Percentiles rank a stretch among this genome's conserved stretches.
Evolutionary conservation across 179 eudicot species (phyloP).

Genomic region (Beta macrorhiza): DNA sequence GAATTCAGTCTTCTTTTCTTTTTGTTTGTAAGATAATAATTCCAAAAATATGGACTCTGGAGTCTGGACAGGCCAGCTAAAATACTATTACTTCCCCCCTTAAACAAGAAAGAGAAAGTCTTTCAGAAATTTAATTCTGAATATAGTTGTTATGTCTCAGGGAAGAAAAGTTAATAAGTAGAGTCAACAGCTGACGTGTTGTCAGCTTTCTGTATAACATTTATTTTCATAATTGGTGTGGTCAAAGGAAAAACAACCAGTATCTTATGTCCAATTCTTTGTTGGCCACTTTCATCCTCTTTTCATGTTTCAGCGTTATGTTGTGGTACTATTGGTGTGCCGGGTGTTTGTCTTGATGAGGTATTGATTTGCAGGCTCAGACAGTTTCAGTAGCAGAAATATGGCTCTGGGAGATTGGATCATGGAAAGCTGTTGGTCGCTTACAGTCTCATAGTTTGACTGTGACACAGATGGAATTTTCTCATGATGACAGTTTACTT

Average conservation of each 20-base stretch:
- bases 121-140: no score
- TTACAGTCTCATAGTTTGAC: conserved; percentile 90
- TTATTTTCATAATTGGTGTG: neutral
- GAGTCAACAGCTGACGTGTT: neutral
- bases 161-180: neutral
- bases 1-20: neutral
- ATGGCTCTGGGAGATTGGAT: conserved; percentile 97
- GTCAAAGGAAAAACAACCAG: neutral
- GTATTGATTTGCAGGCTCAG: conserved; percentile 64
- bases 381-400: conserved; percentile 83
- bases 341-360: conserved; percentile 2
- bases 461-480: conserved; percentile 87
- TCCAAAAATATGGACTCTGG: neutral
- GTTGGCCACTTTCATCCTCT: neutral
- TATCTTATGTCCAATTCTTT: neutral
- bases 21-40: neutral
- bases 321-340: neutral
- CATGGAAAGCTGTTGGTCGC: conserved; percentile 90
- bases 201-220: neutral
- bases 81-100: neutral
- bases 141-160: neutral
- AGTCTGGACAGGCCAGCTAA: neutral
- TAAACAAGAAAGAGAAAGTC: neutral
- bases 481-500: conserved; percentile 81
- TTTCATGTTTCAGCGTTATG: neutral